phyloP scores from a whole-genome alignment of 2,329 filamentous ascomycete genomes.

The Botrytis cinerea region DNA sequence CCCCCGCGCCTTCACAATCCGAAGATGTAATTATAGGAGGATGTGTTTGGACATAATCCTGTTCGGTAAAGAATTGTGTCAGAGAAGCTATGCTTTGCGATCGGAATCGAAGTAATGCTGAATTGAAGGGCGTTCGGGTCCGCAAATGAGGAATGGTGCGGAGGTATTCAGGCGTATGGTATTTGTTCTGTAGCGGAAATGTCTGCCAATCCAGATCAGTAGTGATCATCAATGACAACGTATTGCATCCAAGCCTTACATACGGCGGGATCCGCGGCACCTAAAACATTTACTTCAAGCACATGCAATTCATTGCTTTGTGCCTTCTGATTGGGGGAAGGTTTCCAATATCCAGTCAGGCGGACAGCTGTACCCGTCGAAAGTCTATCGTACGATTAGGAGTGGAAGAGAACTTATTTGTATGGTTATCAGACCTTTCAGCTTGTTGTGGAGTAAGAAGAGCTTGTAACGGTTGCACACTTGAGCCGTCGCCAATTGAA shows the following conservation, averaged over 20 bases:
- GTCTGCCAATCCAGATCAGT: slow-evolving; percentile 55
- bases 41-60: slow-evolving; percentile 79
- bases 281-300: slow-evolving; percentile 67
- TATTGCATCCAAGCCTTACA: slow-evolving; percentile 41
- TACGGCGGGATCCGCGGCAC: slow-evolving; percentile 78
- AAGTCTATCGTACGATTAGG: slow-evolving; percentile 55
- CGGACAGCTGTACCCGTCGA: slow-evolving; percentile 79
- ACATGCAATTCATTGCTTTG: slow-evolving; percentile 84
- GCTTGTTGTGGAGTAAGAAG: slow-evolving; percentile 38
- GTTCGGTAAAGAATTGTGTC: slow-evolving; percentile 71
- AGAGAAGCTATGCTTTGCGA: slow-evolving; percentile 76
- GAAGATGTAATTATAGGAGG: slow-evolving; percentile 95
- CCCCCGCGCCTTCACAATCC: slow-evolving; percentile 94
- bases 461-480: slow-evolving; percentile 70
- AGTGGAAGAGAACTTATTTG: slow-evolving; percentile 16
- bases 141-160: slow-evolving; percentile 87
- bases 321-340: slow-evolving; percentile 63
- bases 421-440: slow-evolving; percentile 27
- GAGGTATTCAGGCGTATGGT: slow-evolving; percentile 85
- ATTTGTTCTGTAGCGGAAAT: slow-evolving; percentile 95
- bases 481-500: slow-evolving; percentile 84
- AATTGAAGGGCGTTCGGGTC: slow-evolving; percentile 76
- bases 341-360: slow-evolving; percentile 74
- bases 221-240: background rate
- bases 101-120: slow-evolving; percentile 76